Evolutionary conservation across 768 basidiomycete genomes (phyloP).

Genomic region (Hydnum rufescens): DNA sequence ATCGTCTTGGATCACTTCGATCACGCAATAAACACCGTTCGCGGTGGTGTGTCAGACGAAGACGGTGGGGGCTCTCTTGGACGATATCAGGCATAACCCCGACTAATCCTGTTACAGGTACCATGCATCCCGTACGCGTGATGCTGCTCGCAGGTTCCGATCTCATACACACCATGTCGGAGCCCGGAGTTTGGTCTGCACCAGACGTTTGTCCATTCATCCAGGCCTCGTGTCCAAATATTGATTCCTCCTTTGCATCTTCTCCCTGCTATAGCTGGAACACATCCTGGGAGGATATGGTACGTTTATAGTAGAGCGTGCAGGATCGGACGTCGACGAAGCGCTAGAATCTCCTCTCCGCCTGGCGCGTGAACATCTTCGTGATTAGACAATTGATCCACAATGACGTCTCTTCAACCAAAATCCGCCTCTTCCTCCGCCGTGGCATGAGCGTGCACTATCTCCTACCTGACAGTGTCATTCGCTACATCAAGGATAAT

Average conservation of each 20-base stretch:
- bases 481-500: constrained; percentile 83
- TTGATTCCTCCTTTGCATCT: neutral
- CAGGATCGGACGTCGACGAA: constrained; percentile 80
- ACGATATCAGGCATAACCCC: neutral
- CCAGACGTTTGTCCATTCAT: constrained; percentile 49
- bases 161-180: constrained; percentile 92
- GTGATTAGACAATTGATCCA: constrained; percentile 88
- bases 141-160: constrained; percentile 98
- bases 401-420: constrained; percentile 93
- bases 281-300: constrained; percentile 94
- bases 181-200: constrained; percentile 95
- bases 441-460: constrained; percentile 27
- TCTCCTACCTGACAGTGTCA: constrained; percentile 74
- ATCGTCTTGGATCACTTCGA: constrained; percentile 96
- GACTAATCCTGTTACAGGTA: constrained; percentile 21
- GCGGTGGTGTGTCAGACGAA: constrained; percentile 52
- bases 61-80: constrained; percentile 23
- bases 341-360: constrained; percentile 54
- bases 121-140: constrained; percentile 56
- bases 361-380: constrained; percentile 69
- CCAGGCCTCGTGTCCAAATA: neutral
- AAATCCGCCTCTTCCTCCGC: constrained; percentile 35
- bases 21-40: constrained; percentile 70
- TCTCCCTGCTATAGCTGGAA: constrained; percentile 41
- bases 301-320: constrained; percentile 83